Evolutionary conservation across 345 rosid genomes (phyloP).

Genomic region (Brassica rapa): DNA sequence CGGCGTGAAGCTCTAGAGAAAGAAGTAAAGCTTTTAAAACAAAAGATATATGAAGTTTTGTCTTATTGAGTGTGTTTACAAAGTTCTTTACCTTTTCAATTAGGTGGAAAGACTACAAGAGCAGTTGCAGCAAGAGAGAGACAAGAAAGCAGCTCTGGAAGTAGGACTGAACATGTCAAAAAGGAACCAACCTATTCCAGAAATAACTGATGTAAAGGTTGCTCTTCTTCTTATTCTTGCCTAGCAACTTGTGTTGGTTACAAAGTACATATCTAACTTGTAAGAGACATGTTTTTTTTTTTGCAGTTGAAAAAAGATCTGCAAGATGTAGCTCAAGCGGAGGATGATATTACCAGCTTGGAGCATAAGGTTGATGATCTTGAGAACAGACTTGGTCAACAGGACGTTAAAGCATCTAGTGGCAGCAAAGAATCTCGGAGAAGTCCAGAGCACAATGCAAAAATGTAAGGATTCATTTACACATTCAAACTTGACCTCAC

Average conservation of each 20-base stretch:
- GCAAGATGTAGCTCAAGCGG: constrained; percentile 63
- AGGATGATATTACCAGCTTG: constrained; percentile 62
- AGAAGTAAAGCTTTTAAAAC: constrained; percentile 54
- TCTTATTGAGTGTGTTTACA: neutral
- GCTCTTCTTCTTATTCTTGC: constrained; percentile 4
- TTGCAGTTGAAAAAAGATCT: constrained; percentile 61
- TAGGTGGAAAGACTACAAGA: constrained; percentile 85
- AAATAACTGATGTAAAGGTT: constrained; percentile 62
- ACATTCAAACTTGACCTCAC: neutral
- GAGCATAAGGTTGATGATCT: constrained; percentile 66
- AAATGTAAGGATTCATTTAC: constrained; percentile 46
- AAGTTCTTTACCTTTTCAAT: neutral
- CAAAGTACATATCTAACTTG: constrained; percentile 32
- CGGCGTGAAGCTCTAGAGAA: constrained; percentile 71
- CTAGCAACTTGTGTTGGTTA: constrained; percentile 17
- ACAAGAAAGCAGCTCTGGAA: constrained; percentile 62
- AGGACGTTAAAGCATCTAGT: constrained; percentile 46
- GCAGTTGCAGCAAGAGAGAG: constrained; percentile 73
- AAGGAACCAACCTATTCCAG: constrained; percentile 44
- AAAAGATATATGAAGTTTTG: constrained; percentile 10
- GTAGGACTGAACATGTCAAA: constrained; percentile 53
- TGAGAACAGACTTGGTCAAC: constrained; percentile 50
- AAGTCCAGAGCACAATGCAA: constrained; percentile 41
- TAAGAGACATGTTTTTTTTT: neutral
- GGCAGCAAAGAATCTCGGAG: constrained; percentile 35